A percentile compares a stretch with the other conserved stretches of the same genome.
These are phyloP conservation scores for Apiosordaria backusii DNA, from an alignment of 495 filamentous ascomycete species.

Conservation along the genomic window DNA sequence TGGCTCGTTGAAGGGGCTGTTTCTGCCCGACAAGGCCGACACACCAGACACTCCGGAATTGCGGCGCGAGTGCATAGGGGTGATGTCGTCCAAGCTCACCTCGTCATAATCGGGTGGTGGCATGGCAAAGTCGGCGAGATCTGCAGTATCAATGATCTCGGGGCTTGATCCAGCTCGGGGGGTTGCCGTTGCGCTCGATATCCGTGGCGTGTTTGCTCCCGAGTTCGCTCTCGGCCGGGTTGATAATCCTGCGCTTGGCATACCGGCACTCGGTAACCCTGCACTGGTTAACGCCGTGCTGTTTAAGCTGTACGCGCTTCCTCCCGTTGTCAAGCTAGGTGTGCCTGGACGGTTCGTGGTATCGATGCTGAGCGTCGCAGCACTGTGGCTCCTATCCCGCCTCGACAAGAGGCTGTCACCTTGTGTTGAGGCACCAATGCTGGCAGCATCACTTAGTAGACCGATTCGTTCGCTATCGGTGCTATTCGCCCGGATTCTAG, in stretches of 20 bases:
- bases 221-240: slow-evolving; percentile 31
- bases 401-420: slow-evolving; percentile 36
- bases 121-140: slow-evolving; percentile 48
- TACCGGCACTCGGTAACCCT: background rate
- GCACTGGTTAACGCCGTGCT: slow-evolving; percentile 1
- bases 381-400: slow-evolving; percentile 41
- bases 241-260: slow-evolving; percentile 9
- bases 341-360: slow-evolving; percentile 28
- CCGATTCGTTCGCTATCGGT: slow-evolving; percentile 72
- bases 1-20: slow-evolving; percentile 40
- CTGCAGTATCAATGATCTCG: slow-evolving; percentile 43
- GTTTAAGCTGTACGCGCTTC: slow-evolving; percentile 25
- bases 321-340: slow-evolving; percentile 23
- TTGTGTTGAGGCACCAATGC: slow-evolving; percentile 41
- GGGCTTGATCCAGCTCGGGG: slow-evolving; percentile 37
- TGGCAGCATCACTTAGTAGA: slow-evolving; percentile 66
- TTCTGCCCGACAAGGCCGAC: slow-evolving; percentile 33
- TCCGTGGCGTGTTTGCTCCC: slow-evolving; percentile 23
- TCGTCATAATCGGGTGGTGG: slow-evolving; percentile 56
- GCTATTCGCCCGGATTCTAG: slow-evolving; percentile 76
- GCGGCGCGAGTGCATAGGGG: slow-evolving; percentile 30
- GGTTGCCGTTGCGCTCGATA: slow-evolving; percentile 15
- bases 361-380: slow-evolving; percentile 44
- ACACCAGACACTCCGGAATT: slow-evolving; percentile 31
- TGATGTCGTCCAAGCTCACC: slow-evolving; percentile 46